These are phyloP conservation scores for Talaromyces verruculosus DNA, from an alignment of 2,329 filamentous ascomycete genomes.

Conservation along the genomic window DNA sequence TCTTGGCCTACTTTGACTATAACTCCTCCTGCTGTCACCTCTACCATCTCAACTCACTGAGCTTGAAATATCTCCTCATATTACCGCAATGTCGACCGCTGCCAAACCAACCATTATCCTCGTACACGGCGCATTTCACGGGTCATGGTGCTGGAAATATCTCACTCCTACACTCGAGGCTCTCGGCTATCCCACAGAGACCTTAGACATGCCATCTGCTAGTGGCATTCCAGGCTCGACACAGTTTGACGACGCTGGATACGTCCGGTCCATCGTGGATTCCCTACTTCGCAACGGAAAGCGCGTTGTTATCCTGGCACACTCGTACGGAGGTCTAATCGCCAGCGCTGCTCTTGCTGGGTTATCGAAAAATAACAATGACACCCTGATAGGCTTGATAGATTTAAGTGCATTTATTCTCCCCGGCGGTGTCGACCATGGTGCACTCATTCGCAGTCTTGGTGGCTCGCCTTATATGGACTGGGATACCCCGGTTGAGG, in stretches of 20 bases:
- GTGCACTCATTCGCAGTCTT: background rate
- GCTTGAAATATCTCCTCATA: too few relatives aligned
- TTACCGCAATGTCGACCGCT: background rate
- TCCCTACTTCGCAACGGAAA: background rate
- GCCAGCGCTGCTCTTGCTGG: background rate
- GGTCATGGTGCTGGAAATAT: conserved; percentile 9
- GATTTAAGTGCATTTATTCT: background rate
- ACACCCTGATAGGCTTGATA: background rate
- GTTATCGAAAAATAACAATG: background rate
- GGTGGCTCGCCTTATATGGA: background rate
- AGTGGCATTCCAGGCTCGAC: background rate
- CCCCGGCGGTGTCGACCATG: background rate
- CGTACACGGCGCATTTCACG: conserved; percentile 13
- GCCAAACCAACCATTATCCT: background rate
- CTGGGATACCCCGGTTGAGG: background rate
- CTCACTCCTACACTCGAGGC: background rate
- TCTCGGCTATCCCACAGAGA: background rate
- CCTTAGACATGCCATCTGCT: background rate
- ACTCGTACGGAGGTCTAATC: conserved; percentile 1
- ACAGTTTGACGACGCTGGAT: background rate
- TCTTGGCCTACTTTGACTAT: too few relatives aligned
- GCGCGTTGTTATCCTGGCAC: background rate
- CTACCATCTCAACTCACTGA: too few relatives aligned
- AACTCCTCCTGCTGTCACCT: too few relatives aligned
- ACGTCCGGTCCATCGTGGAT: background rate